Evolutionary conservation across 768 basidiomycete genomes (phyloP), one percentile per base, ranked within the genome.

Genomic region (Daedaleopsis nitida): DNA sequence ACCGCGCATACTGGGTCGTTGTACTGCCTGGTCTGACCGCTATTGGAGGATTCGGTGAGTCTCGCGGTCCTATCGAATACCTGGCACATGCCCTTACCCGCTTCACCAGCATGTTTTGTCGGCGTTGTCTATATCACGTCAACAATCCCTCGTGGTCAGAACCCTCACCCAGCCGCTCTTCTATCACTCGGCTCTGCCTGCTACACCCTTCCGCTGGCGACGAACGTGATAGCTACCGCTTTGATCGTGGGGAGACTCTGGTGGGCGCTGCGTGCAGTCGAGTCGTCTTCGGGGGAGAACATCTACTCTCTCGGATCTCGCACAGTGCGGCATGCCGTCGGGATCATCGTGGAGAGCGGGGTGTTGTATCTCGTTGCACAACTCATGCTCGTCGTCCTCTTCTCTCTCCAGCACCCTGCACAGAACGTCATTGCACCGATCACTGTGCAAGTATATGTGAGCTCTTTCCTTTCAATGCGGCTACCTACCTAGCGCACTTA

Each of bases 191-290:
- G 73, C 19, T 71, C 73, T 8, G 77, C 78, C 0, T 69, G 61
- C 9, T 81, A 76, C 43, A 14, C 59, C 23, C 72, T 81, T 24
- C 76, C 81, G 1, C 72, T 81, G 27, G 72, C 71, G 52, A 75
- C 77, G 2, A 82, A 81, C 56, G 53, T 76, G 62, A 59, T 81
- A 23, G 73, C 81, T 35, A 80, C 80, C 5, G 48, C 54, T 10
- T 75, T 82, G 66, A 80, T 81, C 45, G 73, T 75, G 17, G 68
- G 52, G 37, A 77, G 75, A 37, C 78, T 81, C 76, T 74, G 2
- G 72, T 74, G 14, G 17, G n/a, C n/a, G 4, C 42, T 43, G 14
- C 17, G 10, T n/a, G 13, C 27, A 32, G 7, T 7, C 7, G 3
- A 3, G 4, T 3, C 27, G 7, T 7, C 3, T 32, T 32, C 27